Conservation (phyloP, 768 basidiomycete genomes). For the Calocybe indica region DNA sequence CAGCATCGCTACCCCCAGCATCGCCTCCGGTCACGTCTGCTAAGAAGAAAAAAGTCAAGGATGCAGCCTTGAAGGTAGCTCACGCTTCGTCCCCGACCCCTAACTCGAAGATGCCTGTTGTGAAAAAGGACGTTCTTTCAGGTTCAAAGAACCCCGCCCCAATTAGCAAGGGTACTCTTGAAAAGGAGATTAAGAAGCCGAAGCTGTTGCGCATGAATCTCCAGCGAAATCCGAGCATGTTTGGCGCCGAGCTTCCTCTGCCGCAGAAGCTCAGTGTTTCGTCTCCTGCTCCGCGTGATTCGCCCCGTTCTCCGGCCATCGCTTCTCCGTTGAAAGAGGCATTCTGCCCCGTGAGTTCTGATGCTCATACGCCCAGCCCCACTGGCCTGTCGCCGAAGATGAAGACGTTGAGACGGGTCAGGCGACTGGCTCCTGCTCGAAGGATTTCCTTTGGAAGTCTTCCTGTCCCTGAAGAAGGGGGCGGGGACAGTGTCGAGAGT, state of each 20-base stretch:
- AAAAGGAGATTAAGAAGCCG: slow-evolving; percentile 5
- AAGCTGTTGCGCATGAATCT: slow-evolving; percentile 40
- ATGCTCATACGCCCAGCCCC: slow-evolving; percentile 7
- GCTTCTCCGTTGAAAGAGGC: slow-evolving; percentile 1
- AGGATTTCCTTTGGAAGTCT: slow-evolving; percentile 65
- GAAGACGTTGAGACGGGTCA: slow-evolving; percentile 46
- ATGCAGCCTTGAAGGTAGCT: slow-evolving; percentile 10
- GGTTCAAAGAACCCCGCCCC: background rate
- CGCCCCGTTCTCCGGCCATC: slow-evolving; percentile 10
- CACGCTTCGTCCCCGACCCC: slow-evolving; percentile 16
- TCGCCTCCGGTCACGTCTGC: slow-evolving; percentile 13
- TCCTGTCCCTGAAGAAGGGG: slow-evolving; percentile 31
- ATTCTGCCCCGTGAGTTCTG: slow-evolving; percentile 1
- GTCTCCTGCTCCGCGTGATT: slow-evolving; percentile 7
- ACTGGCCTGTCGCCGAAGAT: slow-evolving; percentile 19
- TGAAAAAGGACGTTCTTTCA: background rate
- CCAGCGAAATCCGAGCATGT: slow-evolving; percentile 58
- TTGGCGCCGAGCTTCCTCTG: slow-evolving; percentile 58
- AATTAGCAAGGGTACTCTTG: background rate
- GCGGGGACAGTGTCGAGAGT: slow-evolving; percentile 26
- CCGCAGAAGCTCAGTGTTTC: slow-evolving; percentile 14
- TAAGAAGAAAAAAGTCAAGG: slow-evolving; percentile 16
- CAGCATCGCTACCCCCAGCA: slow-evolving; percentile 10
- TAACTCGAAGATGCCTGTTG: slow-evolving; percentile 7
- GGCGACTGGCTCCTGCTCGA: slow-evolving; percentile 40